These are phyloP conservation scores for Entrophospora sp. DNA, from an alignment of 192 early-diverging fungal genomes.

Conservation along the genomic window DNA sequence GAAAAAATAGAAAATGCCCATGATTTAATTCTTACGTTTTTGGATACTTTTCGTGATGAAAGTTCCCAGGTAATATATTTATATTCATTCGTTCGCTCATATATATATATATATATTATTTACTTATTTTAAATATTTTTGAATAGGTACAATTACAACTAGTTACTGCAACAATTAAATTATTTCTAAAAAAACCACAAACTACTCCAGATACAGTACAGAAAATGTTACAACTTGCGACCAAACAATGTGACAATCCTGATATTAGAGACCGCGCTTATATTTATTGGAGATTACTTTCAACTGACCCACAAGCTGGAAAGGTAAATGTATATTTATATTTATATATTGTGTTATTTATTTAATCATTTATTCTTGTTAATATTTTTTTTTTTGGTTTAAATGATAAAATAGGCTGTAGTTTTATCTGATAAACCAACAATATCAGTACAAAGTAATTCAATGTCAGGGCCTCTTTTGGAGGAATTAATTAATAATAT, in stretches of 20 bases:
- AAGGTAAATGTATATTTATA: constrained; percentile 40
- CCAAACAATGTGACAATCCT: constrained; percentile 84
- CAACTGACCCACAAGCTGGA: constrained; percentile 87
- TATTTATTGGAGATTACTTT: constrained; percentile 95
- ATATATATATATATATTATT: constrained; percentile 2
- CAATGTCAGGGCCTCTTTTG: constrained; percentile 63
- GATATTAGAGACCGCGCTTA: constrained; percentile 96
- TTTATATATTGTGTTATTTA: constrained; percentile 4
- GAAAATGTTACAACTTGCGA: constrained; percentile 76
- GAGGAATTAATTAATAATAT: constrained; percentile 86
- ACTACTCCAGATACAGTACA: constrained; percentile 82
- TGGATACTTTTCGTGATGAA: constrained; percentile 87
- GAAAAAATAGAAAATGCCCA: constrained; percentile 77
- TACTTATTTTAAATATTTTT: background rate
- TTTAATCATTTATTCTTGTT: too few species aligned
- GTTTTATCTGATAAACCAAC: constrained; percentile 86
- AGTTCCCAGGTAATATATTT: constrained; percentile 43
- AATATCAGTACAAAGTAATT: constrained; percentile 57
- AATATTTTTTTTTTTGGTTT: too few species aligned
- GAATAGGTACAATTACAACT: constrained; percentile 82
- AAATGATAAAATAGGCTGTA: constrained; percentile 59
- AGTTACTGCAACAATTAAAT: constrained; percentile 83
- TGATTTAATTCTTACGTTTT: constrained; percentile 65
- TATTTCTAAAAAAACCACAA: constrained; percentile 87
- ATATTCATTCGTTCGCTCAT: background rate